A percentile compares a stretch with the other conserved stretches of the same genome.
Conservation (phyloP, 192 early-diverging fungal species). For the Dimargaris cristalligena region DNA sequence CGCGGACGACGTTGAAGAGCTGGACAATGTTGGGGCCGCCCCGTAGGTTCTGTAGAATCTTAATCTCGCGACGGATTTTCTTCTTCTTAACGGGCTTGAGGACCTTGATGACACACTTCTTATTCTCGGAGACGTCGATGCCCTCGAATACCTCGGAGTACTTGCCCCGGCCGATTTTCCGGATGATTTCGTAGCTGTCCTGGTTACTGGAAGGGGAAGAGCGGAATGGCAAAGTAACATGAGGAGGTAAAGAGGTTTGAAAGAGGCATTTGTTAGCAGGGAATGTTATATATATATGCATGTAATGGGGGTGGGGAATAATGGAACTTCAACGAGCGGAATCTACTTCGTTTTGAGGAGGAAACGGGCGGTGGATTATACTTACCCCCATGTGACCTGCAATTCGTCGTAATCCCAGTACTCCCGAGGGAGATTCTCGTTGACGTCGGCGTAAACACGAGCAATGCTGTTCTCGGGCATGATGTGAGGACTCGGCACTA, state of each 20-base stretch:
- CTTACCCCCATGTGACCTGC: conserved; percentile 82
- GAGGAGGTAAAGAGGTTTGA: neutral
- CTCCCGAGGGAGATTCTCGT: conserved; percentile 54
- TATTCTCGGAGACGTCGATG: conserved; percentile 48
- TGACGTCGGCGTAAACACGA: conserved; percentile 81
- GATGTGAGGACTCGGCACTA: neutral
- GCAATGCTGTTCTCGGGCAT: conserved; percentile 34
- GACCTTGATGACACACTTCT: conserved; percentile 94
- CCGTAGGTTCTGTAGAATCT: conserved; percentile 92
- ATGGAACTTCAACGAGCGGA: neutral
- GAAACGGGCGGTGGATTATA: neutral
- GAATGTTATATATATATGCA: neutral
- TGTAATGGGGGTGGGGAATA: conserved; percentile 1
- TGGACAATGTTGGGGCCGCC: conserved; percentile 89
- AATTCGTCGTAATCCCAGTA: conserved; percentile 99
- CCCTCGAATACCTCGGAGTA: conserved; percentile 99
- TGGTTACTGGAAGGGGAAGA: conserved; percentile 36
- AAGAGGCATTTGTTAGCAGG: neutral
- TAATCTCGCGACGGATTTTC: conserved; percentile 99
- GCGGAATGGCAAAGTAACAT: neutral
- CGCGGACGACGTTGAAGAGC: conserved; percentile 85
- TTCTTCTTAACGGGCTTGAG: conserved; percentile 99
- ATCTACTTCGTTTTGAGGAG: neutral
- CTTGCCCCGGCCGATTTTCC: conserved; percentile 96
- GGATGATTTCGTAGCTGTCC: conserved; percentile 94